Evolutionary conservation across 345 rosid species (phyloP).

Genomic region (Tarenaya hassleriana): DNA sequence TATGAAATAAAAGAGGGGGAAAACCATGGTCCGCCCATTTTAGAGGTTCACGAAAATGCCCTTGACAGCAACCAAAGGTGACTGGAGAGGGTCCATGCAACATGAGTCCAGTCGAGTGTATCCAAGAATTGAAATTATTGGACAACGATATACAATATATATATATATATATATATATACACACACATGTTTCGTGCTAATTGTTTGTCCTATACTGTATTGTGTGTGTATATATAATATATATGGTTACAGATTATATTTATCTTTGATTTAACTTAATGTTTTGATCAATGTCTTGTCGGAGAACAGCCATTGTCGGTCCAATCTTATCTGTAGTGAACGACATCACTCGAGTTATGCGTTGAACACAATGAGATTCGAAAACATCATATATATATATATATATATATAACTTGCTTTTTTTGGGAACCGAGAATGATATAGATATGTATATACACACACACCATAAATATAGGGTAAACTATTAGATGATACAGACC

Average conservation of each 20-base stretch:
- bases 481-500: conserved; percentile 39
- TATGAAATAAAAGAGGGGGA: neutral
- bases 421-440: too few relatives aligned
- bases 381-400: too few relatives aligned
- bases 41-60: conserved; percentile 11
- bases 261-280: conserved; percentile 45
- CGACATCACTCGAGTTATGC: too few relatives aligned
- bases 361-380: too few relatives aligned
- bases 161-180: too few relatives aligned
- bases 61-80: conserved; percentile 21
- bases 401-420: too few relatives aligned
- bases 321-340: conserved; percentile 87
- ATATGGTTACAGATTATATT: neutral
- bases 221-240: conserved; percentile 13
- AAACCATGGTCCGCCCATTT: conserved; percentile 24
- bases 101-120: conserved; percentile 21
- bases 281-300: conserved; percentile 80
- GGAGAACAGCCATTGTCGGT: conserved; percentile 87
- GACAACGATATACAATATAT: conserved; percentile 2
- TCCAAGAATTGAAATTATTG: conserved; percentile 8
- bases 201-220: too few relatives aligned
- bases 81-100: conserved; percentile 11
- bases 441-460: too few relatives aligned
- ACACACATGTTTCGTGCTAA: too few relatives aligned
- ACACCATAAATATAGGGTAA: too few relatives aligned